Percentiles rank a stretch among this genome's conserved stretches.
Conservation (phyloP, 163 green algal species). For the Picocystis sp. region DNA sequence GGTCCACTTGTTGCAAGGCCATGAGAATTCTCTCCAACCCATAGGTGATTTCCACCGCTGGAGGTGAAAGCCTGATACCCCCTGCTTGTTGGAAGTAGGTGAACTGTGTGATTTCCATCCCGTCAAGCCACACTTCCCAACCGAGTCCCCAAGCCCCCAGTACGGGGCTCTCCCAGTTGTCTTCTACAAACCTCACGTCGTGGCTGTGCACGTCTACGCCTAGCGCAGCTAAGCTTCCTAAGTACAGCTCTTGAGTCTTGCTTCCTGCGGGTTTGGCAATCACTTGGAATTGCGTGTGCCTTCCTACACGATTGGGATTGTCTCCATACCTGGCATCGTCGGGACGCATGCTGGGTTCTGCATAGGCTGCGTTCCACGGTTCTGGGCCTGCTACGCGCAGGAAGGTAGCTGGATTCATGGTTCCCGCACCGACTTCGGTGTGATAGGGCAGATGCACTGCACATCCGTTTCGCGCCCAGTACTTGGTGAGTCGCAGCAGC, state of each 20-base stretch:
- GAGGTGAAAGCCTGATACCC: constrained; percentile 48
- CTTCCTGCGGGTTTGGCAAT: background rate
- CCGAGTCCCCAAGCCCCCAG: constrained; percentile 89
- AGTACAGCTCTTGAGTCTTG: constrained; percentile 83
- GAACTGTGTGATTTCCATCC: constrained; percentile 95
- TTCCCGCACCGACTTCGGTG: constrained; percentile 86
- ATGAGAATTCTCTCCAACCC: constrained; percentile 96
- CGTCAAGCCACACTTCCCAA: constrained; percentile 96
- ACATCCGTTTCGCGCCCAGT: constrained; percentile 75
- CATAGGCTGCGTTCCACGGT: constrained; percentile 86
- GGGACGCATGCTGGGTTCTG: constrained; percentile 82
- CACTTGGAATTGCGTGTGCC: constrained; percentile 95
- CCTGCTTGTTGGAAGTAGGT: constrained; percentile 92
- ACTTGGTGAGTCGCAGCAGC: constrained; percentile 59
- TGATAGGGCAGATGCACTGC: constrained; percentile 85
- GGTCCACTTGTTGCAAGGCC: constrained; percentile 73
- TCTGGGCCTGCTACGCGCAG: constrained; percentile 85
- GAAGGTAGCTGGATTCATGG: constrained; percentile 86
- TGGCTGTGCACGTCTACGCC: constrained; percentile 69
- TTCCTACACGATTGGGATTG: constrained; percentile 96
- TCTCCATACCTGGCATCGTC: constrained; percentile 93
- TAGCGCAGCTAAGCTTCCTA: constrained; percentile 68
- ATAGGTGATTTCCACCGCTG: constrained; percentile 96
- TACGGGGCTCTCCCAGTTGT: constrained; percentile 95
- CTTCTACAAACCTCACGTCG: constrained; percentile 90